Evolutionary conservation across 176 grass and related monocot species (phyloP).

Genomic region (Hsuehochloa calcarea): DNA sequence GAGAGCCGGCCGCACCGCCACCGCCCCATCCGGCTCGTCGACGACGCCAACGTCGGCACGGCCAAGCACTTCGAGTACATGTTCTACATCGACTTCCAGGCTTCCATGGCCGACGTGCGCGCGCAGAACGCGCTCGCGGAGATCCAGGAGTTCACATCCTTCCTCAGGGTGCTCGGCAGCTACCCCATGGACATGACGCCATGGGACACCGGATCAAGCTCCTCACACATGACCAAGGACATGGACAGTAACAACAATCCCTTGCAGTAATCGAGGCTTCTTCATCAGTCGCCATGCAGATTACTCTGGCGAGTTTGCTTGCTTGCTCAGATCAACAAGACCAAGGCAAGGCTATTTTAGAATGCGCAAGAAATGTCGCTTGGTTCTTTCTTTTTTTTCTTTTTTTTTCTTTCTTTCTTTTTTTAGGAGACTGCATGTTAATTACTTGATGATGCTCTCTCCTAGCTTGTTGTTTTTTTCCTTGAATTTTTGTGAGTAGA

Average conservation of each 20-base stretch:
- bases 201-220: constrained; percentile 15
- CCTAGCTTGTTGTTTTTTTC: neutral
- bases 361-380: too few relatives aligned
- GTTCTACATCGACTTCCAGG: constrained; percentile 86
- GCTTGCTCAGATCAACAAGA: too few relatives aligned
- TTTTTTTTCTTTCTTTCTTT: too few relatives aligned
- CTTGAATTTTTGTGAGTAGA: neutral
- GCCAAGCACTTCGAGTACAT: constrained; percentile 98
- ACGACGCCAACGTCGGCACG: constrained; percentile 66
- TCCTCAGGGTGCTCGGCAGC: constrained; percentile 82
- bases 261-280: too few relatives aligned
- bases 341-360: too few relatives aligned
- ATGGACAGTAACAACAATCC: neutral
- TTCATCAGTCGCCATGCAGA: neutral
- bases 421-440: neutral
- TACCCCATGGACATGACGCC: constrained; percentile 98
- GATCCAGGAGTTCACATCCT: constrained; percentile 97
- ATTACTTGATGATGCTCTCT: neutral
- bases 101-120: constrained; percentile 78
- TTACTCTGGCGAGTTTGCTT: neutral
- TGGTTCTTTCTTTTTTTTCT: too few relatives aligned
- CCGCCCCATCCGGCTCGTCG: constrained; percentile 58
- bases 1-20: constrained; percentile 67
- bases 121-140: constrained; percentile 92
- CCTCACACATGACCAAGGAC: neutral